Evolutionary conservation across 495 filamentous ascomycete species (phyloP).

Genomic region (Massariosphaeria phaeospora): DNA sequence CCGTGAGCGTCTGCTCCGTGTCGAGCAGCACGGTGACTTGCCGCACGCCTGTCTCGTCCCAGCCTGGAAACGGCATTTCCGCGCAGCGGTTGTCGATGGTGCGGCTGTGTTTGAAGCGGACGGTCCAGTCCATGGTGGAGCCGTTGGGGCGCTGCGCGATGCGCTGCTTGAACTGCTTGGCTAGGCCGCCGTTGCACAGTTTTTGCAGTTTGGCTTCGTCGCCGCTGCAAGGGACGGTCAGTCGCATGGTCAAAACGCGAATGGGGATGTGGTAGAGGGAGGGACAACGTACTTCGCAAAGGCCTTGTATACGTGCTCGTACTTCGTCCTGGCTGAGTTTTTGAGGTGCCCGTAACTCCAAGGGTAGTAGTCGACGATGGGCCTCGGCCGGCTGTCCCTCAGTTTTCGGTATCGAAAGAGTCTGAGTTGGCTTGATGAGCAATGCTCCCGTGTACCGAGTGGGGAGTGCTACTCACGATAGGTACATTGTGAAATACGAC

Average conservation of each 20-base stretch:
- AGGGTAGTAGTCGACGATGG: neutral
- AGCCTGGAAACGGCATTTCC: conserved; percentile 39
- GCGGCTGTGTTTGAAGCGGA: neutral
- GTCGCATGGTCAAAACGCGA: conserved; percentile 45
- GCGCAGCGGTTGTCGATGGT: neutral
- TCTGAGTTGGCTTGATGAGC: neutral
- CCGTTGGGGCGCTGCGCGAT: neutral
- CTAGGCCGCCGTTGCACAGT: conserved; percentile 1
- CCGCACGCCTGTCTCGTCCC: conserved; percentile 47
- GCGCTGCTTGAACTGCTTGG: neutral
- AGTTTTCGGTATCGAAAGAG: neutral
- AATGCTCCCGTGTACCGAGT: neutral
- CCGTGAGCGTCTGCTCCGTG: conserved; percentile 53
- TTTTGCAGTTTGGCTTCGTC: neutral
- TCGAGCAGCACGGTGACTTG: conserved; percentile 67
- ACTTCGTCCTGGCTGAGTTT: neutral
- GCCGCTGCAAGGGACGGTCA: neutral
- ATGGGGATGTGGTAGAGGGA: conserved; percentile 48
- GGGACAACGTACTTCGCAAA: conserved; percentile 6
- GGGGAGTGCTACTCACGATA: conserved; percentile 1
- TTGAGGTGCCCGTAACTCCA: neutral
- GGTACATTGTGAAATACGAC: conserved; percentile 6
- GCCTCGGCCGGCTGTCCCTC: neutral
- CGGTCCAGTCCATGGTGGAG: neutral
- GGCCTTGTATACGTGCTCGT: neutral